Evolutionary conservation across 371 early-diverging fungal species (phyloP), one percentile per base, ranked within the genome.

Genomic region (Mucor circinelloides): DNA sequence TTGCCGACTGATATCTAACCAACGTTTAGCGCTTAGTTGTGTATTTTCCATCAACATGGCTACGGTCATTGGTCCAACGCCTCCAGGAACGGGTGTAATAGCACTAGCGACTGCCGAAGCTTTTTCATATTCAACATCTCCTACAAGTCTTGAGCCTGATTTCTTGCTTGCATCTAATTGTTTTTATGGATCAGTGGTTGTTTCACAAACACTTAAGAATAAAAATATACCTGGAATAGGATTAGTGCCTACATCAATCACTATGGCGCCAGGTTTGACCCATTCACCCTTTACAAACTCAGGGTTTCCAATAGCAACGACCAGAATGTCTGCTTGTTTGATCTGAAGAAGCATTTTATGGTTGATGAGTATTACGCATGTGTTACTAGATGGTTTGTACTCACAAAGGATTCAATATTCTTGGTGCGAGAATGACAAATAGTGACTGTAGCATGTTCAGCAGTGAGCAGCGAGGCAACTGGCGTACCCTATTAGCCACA

Each of bases 61-160:
- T 12, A 97, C 97, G 6, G 98, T 97, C 97, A 97, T 96, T 9
- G 98, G 98, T 0, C 97, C 98, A 27, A 97, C 97, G 42, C 97
- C 97, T 27, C 97, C 97, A 21, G 98, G 98, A 46, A 97, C 98
- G 1, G 98, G 96, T 2, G 97, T 96, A 70, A 96, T 93, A 28
- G 81, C 80, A 9, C 89, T 79, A 3, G 95, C 96, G 9, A 91
- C 87, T 34, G 80, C 44, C 8, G 68, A 66, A 10, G 93, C 95
- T 9, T 70, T 76, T 2, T 84, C 87, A 69, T 83, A 96, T 34
- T 95, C 93, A 30, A 97, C 96, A 79, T 97, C 98, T 44, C 98
- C 98, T 28, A 95, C 96, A 88, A 90, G 91, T 56, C 94, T 88
- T 31, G 86, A 79, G 19, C 97, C 97, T 7, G 91, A 82, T 79